These are phyloP conservation scores for Artomyces pyxidatus DNA, from an alignment of 768 basidiomycete species.

Conservation along the genomic window DNA sequence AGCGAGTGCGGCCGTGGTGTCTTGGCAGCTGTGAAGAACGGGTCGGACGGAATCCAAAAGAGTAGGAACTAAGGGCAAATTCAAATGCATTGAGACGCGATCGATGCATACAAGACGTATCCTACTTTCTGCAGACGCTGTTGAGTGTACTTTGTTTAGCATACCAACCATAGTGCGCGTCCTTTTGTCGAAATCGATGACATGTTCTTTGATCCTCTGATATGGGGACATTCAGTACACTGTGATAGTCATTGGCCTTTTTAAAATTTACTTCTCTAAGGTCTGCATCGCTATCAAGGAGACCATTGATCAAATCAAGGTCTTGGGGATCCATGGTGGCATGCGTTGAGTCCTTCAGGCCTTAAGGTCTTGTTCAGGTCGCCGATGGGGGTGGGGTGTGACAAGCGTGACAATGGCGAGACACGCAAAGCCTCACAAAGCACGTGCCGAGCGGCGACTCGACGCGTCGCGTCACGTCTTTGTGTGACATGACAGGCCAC, in stretches of 20 bases:
- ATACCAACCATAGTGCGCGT: constrained; percentile 63
- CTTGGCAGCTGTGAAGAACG: constrained; percentile 45
- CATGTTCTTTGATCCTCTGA: constrained; percentile 77
- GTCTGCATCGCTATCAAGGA: constrained; percentile 10
- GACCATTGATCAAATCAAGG: constrained; percentile 10
- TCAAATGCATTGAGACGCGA: neutral
- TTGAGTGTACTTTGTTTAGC: constrained; percentile 76
- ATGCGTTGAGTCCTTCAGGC: no score
- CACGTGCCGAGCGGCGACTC: no score
- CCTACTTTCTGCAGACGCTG: constrained; percentile 51
- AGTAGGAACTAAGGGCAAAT: constrained; percentile 39
- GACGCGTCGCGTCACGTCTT: no score
- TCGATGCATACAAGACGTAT: no score
- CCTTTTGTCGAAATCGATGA: constrained; percentile 68
- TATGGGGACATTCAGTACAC: neutral
- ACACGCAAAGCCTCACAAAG: no score
- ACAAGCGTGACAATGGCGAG: no score
- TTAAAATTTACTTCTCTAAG: constrained; percentile 12
- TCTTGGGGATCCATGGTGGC: constrained; percentile 14
- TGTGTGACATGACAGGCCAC: no score
- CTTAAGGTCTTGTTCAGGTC: no score
- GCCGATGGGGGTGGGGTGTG: no score
- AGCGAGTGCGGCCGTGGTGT: constrained; percentile 43
- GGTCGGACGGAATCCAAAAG: constrained; percentile 53
- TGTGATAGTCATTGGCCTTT: neutral